Percentiles rank a stretch among this genome's conserved stretches.
phyloP scores from a whole-genome alignment of 2,329 filamentous ascomycete genomes.

The Fusarium sororula region DNA sequence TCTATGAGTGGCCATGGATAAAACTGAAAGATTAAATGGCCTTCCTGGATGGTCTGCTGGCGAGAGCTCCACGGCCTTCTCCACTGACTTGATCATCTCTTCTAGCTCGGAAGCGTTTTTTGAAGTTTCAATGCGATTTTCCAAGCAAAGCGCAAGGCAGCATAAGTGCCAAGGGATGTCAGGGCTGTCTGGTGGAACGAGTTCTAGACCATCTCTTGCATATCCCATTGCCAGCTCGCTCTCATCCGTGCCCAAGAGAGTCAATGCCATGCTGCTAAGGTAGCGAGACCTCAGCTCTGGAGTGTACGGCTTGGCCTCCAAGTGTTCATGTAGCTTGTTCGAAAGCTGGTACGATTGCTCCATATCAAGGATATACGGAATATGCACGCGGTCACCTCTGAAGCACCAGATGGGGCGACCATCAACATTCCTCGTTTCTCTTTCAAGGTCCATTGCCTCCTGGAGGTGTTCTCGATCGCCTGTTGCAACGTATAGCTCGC shows the following conservation, averaged over 20 bases:
- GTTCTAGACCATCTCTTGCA: neutral
- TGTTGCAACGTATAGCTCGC: neutral
- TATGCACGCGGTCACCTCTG: neutral
- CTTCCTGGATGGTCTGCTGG: accelerated
- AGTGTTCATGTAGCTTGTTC: neutral
- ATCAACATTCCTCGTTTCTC: neutral
- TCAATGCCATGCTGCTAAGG: neutral
- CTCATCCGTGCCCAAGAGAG: neutral
- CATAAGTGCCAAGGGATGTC: neutral
- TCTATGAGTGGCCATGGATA: neutral
- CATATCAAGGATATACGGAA: neutral
- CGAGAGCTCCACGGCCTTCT: neutral
- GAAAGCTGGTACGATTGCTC: neutral
- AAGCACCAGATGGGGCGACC: neutral
- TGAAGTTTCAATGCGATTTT: accelerated
- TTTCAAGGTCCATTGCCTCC: neutral
- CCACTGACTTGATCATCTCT: neutral
- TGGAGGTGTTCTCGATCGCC: neutral
- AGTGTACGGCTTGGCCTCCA: accelerated
- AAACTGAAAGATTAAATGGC: neutral
- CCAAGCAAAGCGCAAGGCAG: neutral
- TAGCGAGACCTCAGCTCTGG: neutral
- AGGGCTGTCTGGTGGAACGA: accelerated
- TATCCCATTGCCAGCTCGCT: neutral
- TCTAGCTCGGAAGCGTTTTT: neutral